Percentiles rank a stretch among this genome's conserved stretches.
These are phyloP conservation scores for Parietaria judaica DNA, from an alignment of 306 rosid genomes.

Conservation along the genomic window DNA sequence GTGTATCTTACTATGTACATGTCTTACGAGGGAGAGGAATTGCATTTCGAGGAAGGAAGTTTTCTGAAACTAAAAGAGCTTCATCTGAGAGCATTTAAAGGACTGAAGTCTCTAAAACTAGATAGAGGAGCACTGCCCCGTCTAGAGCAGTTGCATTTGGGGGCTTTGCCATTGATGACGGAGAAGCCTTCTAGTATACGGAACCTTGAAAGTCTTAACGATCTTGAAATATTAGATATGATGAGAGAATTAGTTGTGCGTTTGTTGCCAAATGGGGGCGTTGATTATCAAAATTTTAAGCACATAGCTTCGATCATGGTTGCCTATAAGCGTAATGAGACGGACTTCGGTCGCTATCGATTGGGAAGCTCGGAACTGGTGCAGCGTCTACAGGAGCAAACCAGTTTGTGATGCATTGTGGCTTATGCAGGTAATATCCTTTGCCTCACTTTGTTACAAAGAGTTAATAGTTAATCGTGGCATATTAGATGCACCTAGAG, in stretches of 20 bases:
- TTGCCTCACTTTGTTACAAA: too few relatives aligned
- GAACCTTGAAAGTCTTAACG: slow-evolving; percentile 1
- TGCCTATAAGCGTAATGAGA: too few relatives aligned
- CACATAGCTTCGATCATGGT: too few relatives aligned
- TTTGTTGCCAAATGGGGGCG: not conserved
- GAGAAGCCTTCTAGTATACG: slow-evolving; percentile 14
- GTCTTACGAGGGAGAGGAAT: slow-evolving; percentile 19
- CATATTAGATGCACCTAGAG: too few relatives aligned
- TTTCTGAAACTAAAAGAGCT: slow-evolving; percentile 19
- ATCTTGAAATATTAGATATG: not conserved
- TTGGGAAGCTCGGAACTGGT: too few relatives aligned
- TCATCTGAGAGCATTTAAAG: not conserved
- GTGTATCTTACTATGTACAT: not conserved
- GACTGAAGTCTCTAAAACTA: slow-evolving; percentile 11
- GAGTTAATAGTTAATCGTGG: too few relatives aligned
- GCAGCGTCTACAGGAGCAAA: too few relatives aligned
- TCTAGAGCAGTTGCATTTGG: slow-evolving; percentile 13
- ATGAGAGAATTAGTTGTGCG: not conserved
- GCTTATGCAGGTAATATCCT: too few relatives aligned
- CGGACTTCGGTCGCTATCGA: too few relatives aligned
- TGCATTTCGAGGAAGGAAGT: slow-evolving; percentile 22
- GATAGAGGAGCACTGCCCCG: slow-evolving; percentile 19
- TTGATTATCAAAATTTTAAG: too few relatives aligned
- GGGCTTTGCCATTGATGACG: slow-evolving; percentile 3
- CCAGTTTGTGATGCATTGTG: too few relatives aligned